These are phyloP conservation scores for Chenopodium album DNA, from an alignment of 148 eudicot genomes.

Conservation along the genomic window DNA sequence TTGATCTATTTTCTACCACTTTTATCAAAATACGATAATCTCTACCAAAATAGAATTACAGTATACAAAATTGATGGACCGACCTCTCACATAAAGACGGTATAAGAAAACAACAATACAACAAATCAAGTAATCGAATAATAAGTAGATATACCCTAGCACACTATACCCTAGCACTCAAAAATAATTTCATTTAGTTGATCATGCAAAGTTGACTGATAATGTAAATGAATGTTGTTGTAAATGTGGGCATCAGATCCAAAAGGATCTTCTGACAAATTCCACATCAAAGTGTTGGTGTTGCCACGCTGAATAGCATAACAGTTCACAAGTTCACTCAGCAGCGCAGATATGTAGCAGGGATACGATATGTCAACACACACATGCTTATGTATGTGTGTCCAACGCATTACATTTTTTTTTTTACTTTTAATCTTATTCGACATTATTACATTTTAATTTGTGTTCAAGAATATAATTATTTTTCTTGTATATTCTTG, in stretches of 20 bases:
- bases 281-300: background rate
- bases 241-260: conserved; percentile 10
- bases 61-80: background rate
- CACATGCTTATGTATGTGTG: background rate
- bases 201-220: conserved; percentile 15
- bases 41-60: background rate
- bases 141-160: too few species aligned
- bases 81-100: background rate
- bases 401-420: background rate
- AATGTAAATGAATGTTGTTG: background rate
- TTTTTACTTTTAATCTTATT: background rate
- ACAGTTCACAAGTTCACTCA: background rate
- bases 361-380: background rate
- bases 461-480: background rate
- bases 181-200: background rate
- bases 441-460: background rate
- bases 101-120: too few species aligned
- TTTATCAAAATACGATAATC: too few species aligned
- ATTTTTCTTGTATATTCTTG: background rate
- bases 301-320: conserved; percentile 6
- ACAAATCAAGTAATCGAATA: too few species aligned
- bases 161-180: too few species aligned
- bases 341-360: background rate
- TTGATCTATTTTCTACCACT: too few species aligned
- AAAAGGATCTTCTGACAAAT: conserved; percentile 17